phyloP scores from a whole-genome alignment of 345 rosid genomes.

The Cochlearia excelsa region DNA sequence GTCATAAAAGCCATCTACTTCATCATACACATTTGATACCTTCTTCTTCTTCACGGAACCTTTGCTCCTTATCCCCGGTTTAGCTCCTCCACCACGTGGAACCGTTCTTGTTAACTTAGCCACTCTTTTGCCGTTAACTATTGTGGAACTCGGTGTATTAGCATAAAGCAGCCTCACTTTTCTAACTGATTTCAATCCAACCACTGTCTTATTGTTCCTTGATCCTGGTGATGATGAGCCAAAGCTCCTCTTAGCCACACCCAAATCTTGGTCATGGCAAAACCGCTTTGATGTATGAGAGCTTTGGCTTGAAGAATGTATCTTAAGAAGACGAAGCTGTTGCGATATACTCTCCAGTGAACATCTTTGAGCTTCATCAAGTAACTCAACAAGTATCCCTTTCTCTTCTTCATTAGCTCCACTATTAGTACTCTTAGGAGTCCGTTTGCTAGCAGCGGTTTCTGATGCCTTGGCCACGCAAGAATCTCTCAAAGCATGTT shows the following conservation, averaged over 20 bases:
- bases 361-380: constrained; percentile 47
- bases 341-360: constrained; percentile 40
- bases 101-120: constrained; percentile 53
- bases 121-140: constrained; percentile 48
- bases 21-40: constrained; percentile 39
- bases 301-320: constrained; percentile 42
- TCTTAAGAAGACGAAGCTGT: constrained; percentile 45
- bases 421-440: constrained; percentile 40
- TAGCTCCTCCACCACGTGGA: constrained; percentile 46
- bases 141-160: constrained; percentile 44
- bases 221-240: constrained; percentile 38
- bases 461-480: constrained; percentile 86
- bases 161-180: constrained; percentile 43
- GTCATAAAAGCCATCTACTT: constrained; percentile 40
- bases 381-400: constrained; percentile 53
- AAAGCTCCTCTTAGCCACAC: constrained; percentile 28
- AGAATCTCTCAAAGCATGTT: constrained; percentile 87
- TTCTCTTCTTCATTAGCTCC: constrained; percentile 52
- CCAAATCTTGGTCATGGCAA: constrained; percentile 23
- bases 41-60: constrained; percentile 55
- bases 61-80: constrained; percentile 59
- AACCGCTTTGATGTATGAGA: constrained; percentile 44
- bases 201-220: constrained; percentile 50
- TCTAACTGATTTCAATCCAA: constrained; percentile 54
- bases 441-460: constrained; percentile 78